Evolutionary conservation across 495 filamentous ascomycete genomes (phyloP), one percentile per base, ranked within the genome.

Genomic region (Gamarada debralockiae): DNA sequence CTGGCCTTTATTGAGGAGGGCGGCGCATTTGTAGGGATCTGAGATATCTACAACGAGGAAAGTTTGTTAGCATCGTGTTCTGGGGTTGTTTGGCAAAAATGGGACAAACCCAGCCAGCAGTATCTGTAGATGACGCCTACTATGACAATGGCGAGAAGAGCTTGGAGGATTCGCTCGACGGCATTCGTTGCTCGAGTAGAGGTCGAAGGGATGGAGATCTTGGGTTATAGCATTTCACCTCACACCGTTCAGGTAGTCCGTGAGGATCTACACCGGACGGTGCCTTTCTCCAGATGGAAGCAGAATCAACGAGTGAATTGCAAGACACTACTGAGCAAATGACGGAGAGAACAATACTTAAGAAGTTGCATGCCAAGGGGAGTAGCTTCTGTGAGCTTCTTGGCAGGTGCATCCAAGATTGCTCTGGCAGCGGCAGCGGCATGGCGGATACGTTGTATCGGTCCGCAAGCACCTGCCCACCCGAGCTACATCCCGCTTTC

Each of bases 21-120:
- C 73, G 22, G 58, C 61, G 58, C 81, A 85, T 64, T 76, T 79
- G 58, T 71, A 72, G 3, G 74, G 76, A 61, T 84, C 81, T 23
- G 57, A 44, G 4, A 66, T 52, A 64, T 79, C 77, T 78, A 46
- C 14, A n/a, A n/a, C n/a, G n/a, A n/a, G n/a, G 50, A 34, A 15
- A 18, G 14, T 5, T 39, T 18, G 36, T 14, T 14, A n/a, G 17
- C 17, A 14, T n/a, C n/a, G n/a, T n/a, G n/a, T n/a, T n/a, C n/a
- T n/a, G n/a, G n/a, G n/a, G n/a, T n/a, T n/a, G n/a, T n/a, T n/a
- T n/a, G n/a, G n/a, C n/a, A n/a, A 25, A 41, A 24, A 43, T 37
- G 23, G 27, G 45, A 56, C 62, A 24, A 59, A 70, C 67, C 67
- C 38, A 62, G 54, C 59, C 57, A 68, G 48, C 63, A 70, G 47